Conservation (phyloP, 1,284 basidiomycete species). For the Trichosporon sp. region DNA sequence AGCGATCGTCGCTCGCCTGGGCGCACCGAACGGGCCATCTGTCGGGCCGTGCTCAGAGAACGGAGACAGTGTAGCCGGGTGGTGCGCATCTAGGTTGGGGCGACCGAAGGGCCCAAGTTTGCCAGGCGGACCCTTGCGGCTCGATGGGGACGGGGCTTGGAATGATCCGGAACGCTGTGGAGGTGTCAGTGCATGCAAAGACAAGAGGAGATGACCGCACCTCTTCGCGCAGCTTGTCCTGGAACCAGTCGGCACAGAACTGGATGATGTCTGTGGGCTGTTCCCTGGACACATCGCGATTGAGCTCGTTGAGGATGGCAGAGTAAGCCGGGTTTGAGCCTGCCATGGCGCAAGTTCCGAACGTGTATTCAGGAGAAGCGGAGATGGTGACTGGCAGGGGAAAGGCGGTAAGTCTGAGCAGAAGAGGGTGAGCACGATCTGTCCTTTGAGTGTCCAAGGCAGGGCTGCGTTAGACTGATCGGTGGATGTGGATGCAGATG, state of each 20-base stretch:
- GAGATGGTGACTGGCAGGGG: background rate
- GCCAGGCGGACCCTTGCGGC: conserved; percentile 56
- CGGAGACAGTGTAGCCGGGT: conserved; percentile 44
- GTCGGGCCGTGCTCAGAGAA: conserved; percentile 45
- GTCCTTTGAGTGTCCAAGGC: background rate
- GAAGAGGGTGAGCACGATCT: background rate
- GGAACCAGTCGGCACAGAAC: conserved; percentile 95
- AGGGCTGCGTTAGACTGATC: background rate
- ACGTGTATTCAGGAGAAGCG: background rate
- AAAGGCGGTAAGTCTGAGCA: background rate
- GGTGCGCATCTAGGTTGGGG: conserved; percentile 50
- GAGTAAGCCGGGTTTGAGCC: conserved; percentile 17
- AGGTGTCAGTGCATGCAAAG: background rate
- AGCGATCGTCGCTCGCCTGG: conserved; percentile 8
- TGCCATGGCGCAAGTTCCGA: background rate
- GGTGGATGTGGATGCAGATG: background rate
- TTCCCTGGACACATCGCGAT: conserved; percentile 74
- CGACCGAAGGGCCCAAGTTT: conserved; percentile 62
- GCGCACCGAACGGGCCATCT: conserved; percentile 40
- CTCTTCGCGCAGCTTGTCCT: conserved; percentile 49
- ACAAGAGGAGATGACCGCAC: conserved; percentile 30
- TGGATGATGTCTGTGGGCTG: conserved; percentile 86
- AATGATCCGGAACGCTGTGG: conserved; percentile 6
- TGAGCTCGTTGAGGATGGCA: conserved; percentile 69
- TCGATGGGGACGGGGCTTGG: conserved; percentile 6